Conservation (phyloP, 139 green algal genomes). For the Chlamydomonas incerta region DNA sequence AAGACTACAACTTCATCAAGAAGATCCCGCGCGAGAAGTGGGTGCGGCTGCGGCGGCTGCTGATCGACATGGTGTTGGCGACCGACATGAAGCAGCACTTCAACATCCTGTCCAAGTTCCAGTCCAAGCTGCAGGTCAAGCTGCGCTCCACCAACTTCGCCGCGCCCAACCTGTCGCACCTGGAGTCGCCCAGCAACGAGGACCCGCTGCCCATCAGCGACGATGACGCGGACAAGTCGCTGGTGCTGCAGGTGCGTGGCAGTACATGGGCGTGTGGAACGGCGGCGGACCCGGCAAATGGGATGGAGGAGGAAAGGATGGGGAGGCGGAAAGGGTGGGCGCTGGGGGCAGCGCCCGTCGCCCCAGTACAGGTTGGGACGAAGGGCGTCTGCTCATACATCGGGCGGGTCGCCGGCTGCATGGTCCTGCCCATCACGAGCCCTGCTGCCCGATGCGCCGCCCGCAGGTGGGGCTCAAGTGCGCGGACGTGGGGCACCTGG, state of each 20-base stretch:
- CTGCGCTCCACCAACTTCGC: slow-evolving; percentile 48
- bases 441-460: no score
- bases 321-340: no score
- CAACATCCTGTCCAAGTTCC: slow-evolving; percentile 65
- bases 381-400: no score
- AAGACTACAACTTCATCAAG: slow-evolving; percentile 64
- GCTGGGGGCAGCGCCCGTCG: no score
- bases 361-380: no score
- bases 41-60: slow-evolving; percentile 56
- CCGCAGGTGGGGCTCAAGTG: slow-evolving; percentile 66
- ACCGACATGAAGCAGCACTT: slow-evolving; percentile 66
- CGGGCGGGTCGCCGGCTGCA: no score
- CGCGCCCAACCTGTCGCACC: slow-evolving; percentile 35
- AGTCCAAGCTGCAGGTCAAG: slow-evolving; percentile 62
- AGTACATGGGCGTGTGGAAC: no score
- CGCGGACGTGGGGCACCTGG: slow-evolving; percentile 67
- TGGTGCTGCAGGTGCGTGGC: slow-evolving; percentile 58
- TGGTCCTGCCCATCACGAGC: no score
- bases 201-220: slow-evolving; percentile 42
- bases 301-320: no score
- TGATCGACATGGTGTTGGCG: slow-evolving; percentile 68
- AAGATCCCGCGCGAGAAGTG: slow-evolving; percentile 46
- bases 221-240: slow-evolving; percentile 55
- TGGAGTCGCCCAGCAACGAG: slow-evolving; percentile 37
- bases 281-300: no score